These are phyloP conservation scores for Loxodes magnus DNA, from an alignment of 73 alveolate genomes.

Conservation along the genomic window DNA sequence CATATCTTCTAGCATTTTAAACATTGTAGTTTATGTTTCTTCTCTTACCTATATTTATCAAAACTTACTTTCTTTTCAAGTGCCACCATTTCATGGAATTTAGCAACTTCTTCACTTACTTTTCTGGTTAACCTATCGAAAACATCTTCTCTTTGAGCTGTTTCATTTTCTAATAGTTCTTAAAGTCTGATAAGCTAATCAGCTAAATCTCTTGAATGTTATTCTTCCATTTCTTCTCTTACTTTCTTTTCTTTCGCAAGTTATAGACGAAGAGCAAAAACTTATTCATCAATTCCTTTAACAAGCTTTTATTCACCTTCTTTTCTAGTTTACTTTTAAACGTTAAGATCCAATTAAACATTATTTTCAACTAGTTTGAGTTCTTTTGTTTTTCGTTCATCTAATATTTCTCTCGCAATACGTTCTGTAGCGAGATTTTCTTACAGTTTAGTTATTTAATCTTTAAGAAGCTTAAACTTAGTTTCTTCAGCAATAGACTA, in stretches of 20 bases:
- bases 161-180: constrained; percentile 30
- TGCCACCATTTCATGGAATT: constrained; percentile 40
- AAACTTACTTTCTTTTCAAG: constrained; percentile 41
- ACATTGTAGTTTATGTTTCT: constrained; percentile 38
- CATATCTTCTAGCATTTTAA: constrained; percentile 62
- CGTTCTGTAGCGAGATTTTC: constrained; percentile 21
- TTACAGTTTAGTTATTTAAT: constrained; percentile 21
- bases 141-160: constrained; percentile 38
- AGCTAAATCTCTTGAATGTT: no score
- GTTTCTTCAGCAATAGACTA: constrained; percentile 1
- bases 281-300: constrained; percentile 48
- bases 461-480: constrained; percentile 18
- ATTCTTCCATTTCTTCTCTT: constrained; percentile 35
- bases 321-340: constrained; percentile 43
- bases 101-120: constrained; percentile 42
- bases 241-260: constrained; percentile 42
- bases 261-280: constrained; percentile 21
- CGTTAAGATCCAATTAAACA: constrained; percentile 35
- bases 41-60: no score
- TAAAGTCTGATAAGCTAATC: no score
- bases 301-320: constrained; percentile 50
- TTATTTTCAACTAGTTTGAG: constrained; percentile 45
- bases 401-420: constrained; percentile 26
- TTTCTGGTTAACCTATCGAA: constrained; percentile 17
- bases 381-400: constrained; percentile 53